Evolutionary conservation across 2,329 filamentous ascomycete genomes (phyloP), one percentile per base, ranked within the genome.

Genomic region (Arthrobotrys musiformis): DNA sequence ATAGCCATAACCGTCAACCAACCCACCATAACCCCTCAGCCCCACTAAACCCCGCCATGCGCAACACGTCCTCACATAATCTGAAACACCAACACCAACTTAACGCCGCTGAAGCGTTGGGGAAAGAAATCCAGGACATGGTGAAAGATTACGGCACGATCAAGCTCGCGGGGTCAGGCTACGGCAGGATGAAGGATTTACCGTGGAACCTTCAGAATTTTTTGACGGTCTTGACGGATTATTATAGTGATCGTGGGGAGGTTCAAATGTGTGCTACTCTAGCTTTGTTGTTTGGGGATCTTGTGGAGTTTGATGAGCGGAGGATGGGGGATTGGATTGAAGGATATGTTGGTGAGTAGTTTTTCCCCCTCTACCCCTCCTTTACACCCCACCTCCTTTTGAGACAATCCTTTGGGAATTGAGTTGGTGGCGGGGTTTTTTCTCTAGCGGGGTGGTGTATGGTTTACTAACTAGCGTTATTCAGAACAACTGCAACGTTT

Each of bases 181-280:
- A 70, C 66, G 73, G 73, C n/a, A 30, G 73, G 28, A 70, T 72
- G 66, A 70, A 62, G 9, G 67, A 78, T 11, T 46, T 78, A 15
- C 78, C 77, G 13, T 80, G 79, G 79, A 78, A 79, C 35, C 54
- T 79, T 17, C 79, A 80, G 56, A 78, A 46, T 9, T 73, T 80
- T 15, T 48, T 79, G 37, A 78, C 78, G 61, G 75, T 76, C 40
- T 62, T 79, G 30, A 75, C 75, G 3, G 79, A 80, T 50, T 61
- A 79, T 61, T 78, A 78, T 19, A 78, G 73, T 33, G 73, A 78
- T 33, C 66, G 70, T 42, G 78, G 79, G 28, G 79, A 79, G 50
- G 78, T 80, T 63, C 79, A 79, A 72, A 80, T 80, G 79, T 79
- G 76, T 72, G 79, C 79, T 40, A 79, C 78, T 4, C 48, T 80